Base-by-base conservation (phyloP, 305 asterid species). In the Rubia peregrina region DNA sequence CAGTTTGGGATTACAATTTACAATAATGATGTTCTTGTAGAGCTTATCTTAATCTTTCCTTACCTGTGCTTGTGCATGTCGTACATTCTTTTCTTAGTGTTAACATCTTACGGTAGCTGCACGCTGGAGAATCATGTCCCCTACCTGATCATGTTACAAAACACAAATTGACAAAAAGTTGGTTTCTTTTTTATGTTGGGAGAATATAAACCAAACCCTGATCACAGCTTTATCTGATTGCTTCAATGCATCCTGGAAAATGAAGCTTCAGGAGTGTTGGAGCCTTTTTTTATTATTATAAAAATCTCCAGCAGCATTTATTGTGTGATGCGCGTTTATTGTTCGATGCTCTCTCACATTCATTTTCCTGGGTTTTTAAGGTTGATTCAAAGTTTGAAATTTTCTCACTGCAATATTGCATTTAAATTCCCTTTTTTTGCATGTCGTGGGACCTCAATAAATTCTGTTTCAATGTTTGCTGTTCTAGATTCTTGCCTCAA, bases 401-500 rank as follows among this genome's bases (percentile, higher is more conserved):
- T 48, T 48, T 67, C 44, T 57, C 43, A 8, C 24, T 43, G 59
- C 57, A 44, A 44, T 0, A 46, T 16, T 67, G 70, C 70, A 22
- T 44, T 67, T 14, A 60, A 19, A 67, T 26, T 26, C 42, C 4
- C 59, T 44, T 44, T 66, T 30, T 38, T 46, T 30, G 22, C 2
- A 3, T 16, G 11, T n/a, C 55, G 4, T 48, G 6, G 49, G 30
- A 8, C n/a, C 16, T 12, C 19, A 16, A 17, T 68, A 8, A 7
- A 56, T 6, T 33, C 16, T 48, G 42, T 22, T 38, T 9, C 4
- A 38, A 53, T 19, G 7, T 26, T 8, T 57, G 42, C 36, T 14
- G 24, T 55, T 62, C 42, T n/a, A 75, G 78, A 49, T 62, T 51
- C n/a, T 62, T 26, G 71, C 19, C 19, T 49, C 33, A 46, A 48